phyloP scores from a whole-genome alignment of 139 green algal genomes.

The Nannochloris sp. region DNA sequence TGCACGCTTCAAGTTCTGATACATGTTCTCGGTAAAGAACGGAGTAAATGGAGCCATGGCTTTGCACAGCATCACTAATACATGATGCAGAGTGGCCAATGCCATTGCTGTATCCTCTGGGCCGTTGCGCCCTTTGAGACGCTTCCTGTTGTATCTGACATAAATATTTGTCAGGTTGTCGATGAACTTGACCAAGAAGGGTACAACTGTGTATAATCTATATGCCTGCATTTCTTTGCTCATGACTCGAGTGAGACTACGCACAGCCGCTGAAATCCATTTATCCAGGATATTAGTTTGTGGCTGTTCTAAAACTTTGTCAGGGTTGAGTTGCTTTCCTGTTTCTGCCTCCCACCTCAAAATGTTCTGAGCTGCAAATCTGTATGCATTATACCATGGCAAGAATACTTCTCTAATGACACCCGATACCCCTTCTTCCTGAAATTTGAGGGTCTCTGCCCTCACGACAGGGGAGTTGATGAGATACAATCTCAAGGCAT shows the following conservation, averaged over 20 bases:
- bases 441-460: constrained; percentile 86
- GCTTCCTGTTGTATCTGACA: constrained; percentile 93
- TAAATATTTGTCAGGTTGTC: constrained; percentile 98
- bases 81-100: constrained; percentile 69
- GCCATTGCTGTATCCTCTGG: constrained; percentile 50
- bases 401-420: constrained; percentile 97
- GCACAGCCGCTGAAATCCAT: constrained; percentile 77
- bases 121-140: constrained; percentile 72
- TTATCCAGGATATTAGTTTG: constrained; percentile 77
- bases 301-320: constrained; percentile 11
- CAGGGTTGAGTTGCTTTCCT: constrained; percentile 42
- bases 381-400: constrained; percentile 99
- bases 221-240: constrained; percentile 91
- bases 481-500: constrained; percentile 95
- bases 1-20: constrained; percentile 78
- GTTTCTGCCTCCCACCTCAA: constrained; percentile 59
- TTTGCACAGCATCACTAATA: constrained; percentile 83
- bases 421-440: constrained; percentile 89
- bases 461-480: constrained; percentile 94
- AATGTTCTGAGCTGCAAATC: constrained; percentile 85
- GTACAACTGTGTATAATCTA: constrained; percentile 95
- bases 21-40: constrained; percentile 98
- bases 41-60: constrained; percentile 97
- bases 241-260: constrained; percentile 75
- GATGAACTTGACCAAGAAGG: constrained; percentile 89